Base-by-base conservation (phyloP, 305 asterid genomes). In the Caryopteris hybrid region DNA sequence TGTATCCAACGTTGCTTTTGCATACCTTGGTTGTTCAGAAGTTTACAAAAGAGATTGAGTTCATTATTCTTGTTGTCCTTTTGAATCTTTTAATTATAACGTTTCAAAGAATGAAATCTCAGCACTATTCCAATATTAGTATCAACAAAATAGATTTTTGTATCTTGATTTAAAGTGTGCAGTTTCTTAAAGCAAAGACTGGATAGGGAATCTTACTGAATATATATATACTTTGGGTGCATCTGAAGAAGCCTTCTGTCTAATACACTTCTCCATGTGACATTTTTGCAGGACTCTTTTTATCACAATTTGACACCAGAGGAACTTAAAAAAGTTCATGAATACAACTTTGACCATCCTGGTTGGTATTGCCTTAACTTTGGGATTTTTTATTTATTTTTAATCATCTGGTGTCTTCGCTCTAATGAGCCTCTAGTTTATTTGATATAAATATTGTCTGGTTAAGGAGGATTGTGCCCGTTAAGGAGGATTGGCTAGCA, bases 331-430 rank as follows among this genome's bases (percentile, higher is more conserved):
- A 89, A 82, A 81, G 92, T 95, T 77, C 85, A 89, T 42, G 99
- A 91, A 68, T 95, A 91, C 93, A 91, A 94, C 79, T 94, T 94
- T 85, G 99, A 94, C 75, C 99, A 94, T 81, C 99, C 99, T 67
- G 99, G 99, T 89, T 73, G 75, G 88, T 81, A 48, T 65, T 61
- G 56, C 72, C 61, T 71, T 68, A n/a, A 64, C 45, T 57, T 60
- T 46, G 64, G 57, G 23, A 10, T 11, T 54, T 29, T 50, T 43
- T 43, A 36, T 16, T n/a, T 43, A 27, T 29, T 18, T 50, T 58
- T n/a, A n/a, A 51, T 68, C 58, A 17, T n/a, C 20, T 3, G 18
- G 42, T 57, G 74, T 58, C 33, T 66, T 64, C 20, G 4, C 23
- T 48, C 46, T 68, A 50, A 36, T 53, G 42, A 50, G 59, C 46